phyloP scores from a whole-genome alignment of 768 basidiomycete species.

The Psilocybe subaeruginosa region DNA sequence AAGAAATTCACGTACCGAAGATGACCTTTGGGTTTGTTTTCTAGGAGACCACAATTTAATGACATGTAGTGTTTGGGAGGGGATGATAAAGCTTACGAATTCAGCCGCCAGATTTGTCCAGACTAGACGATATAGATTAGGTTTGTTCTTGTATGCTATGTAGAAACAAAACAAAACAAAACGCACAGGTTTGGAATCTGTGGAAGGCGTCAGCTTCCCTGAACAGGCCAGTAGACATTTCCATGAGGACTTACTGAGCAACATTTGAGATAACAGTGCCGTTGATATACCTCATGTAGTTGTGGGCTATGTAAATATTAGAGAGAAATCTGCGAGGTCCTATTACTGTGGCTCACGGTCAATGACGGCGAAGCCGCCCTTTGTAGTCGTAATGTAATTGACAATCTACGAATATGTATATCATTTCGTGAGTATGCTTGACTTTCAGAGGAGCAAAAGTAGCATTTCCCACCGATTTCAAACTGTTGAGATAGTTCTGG shows the following conservation, averaged over 20 bases:
- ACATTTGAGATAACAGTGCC: constrained; percentile 48
- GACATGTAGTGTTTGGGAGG: too few species aligned
- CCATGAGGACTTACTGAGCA: constrained; percentile 37
- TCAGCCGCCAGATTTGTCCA: constrained; percentile 58
- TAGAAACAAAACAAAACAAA: not conserved
- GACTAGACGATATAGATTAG: constrained; percentile 32
- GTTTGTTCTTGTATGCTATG: not conserved
- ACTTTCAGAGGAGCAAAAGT: not conserved
- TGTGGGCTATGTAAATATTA: constrained; percentile 44
- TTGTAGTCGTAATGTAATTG: constrained; percentile 56
- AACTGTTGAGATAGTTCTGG: constrained; percentile 50
- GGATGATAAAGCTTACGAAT: constrained; percentile 44
- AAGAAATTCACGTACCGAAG: constrained; percentile 38
- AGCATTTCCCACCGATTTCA: constrained; percentile 42
- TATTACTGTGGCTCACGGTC: constrained; percentile 44
- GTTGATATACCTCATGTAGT: constrained; percentile 63
- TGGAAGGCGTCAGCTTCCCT: not conserved
- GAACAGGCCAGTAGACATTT: too few species aligned
- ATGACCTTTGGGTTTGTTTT: constrained; percentile 55
- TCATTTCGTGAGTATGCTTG: not conserved
- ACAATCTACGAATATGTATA: constrained; percentile 41
- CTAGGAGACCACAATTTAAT: constrained; percentile 18
- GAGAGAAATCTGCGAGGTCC: not conserved
- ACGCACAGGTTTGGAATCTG: constrained; percentile 55
- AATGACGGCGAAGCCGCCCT: constrained; percentile 58